Base-by-base conservation (phyloP, 169 alveolate species). In the Eimeria falciformis region DNA sequence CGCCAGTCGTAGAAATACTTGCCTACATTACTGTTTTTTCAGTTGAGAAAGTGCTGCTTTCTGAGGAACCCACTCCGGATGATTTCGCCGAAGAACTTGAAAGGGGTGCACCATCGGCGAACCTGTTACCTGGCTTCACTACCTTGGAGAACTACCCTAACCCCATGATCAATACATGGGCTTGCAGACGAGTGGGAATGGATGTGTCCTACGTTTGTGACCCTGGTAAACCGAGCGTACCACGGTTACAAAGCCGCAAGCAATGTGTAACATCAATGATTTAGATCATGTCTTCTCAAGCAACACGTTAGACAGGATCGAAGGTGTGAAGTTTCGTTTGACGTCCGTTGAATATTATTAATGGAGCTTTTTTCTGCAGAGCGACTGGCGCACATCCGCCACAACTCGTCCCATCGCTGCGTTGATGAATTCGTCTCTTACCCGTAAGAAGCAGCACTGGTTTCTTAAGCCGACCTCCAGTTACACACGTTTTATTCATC, bases 61-160 rank as follows among this genome's bases (percentile, higher is more conserved):
- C 87, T 7, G 87, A 77, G 66, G 89, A 73, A 33, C 93, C 93
- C 0, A 89, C 93, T n/a, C 93, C 93, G 1, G 93, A 89, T 50
- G 89, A 75, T 46, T 75, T 81, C 81, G 83, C 83, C n/a, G 79
- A 53, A 27, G 93, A 89, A 23, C 21, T 53, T 17, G 83, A 56
- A 37, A 55, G 56, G 53, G 93, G 79, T 17, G 77, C 83, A 45
- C 66, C 88, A 18, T 29, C 68, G 2, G 45, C 79, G 55, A 66
- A 46, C 37, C 46, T 47, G 50, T 25, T 71, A 53, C 73, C 68
- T 14, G 81, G 83, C 4, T 81, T 58, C 68, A 89, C 93, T 27
- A 91, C 91, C 5, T 46, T 92, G 83, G 92, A 84, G 43, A 81
- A 83, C 84, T 92, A 92, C 92, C 94, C 94, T 17, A 50, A 79